These are phyloP conservation scores for Paramecium caudatum DNA, from an alignment of 73 alveolate genomes.

Conservation along the genomic window DNA sequence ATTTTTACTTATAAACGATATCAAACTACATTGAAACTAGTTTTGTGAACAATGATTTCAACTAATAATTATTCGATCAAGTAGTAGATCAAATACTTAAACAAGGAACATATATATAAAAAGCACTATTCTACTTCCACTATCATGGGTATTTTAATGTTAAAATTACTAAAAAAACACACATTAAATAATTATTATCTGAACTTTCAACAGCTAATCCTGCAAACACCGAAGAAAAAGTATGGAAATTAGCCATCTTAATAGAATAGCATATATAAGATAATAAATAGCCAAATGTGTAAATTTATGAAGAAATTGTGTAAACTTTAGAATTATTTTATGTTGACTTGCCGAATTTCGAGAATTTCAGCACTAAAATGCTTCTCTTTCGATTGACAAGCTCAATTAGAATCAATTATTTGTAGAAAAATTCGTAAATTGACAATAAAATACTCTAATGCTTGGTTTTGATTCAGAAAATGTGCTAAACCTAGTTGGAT, in stretches of 20 bases:
- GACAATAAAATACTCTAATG: not conserved
- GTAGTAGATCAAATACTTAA: not conserved
- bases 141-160: not conserved
- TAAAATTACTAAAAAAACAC: not conserved
- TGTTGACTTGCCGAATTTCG: not conserved
- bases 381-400: too few species aligned
- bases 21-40: not conserved
- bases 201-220: not conserved
- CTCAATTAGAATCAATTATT: too few species aligned
- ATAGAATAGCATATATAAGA: not conserved
- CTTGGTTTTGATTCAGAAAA: not conserved
- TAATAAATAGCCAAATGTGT: not conserved
- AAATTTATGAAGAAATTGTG: not conserved
- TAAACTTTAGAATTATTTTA: not conserved
- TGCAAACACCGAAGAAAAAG: not conserved
- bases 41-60: not conserved
- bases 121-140: not conserved
- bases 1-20: not conserved
- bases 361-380: not conserved
- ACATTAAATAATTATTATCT: not conserved
- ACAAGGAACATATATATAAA: not conserved
- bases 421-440: too few species aligned
- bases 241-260: conserved; percentile 7
- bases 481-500: not conserved
- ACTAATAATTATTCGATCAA: not conserved